Evolutionary conservation across 1,139 yeast genomes (phyloP).

Genomic region (Scheffersomyces insectosa): DNA sequence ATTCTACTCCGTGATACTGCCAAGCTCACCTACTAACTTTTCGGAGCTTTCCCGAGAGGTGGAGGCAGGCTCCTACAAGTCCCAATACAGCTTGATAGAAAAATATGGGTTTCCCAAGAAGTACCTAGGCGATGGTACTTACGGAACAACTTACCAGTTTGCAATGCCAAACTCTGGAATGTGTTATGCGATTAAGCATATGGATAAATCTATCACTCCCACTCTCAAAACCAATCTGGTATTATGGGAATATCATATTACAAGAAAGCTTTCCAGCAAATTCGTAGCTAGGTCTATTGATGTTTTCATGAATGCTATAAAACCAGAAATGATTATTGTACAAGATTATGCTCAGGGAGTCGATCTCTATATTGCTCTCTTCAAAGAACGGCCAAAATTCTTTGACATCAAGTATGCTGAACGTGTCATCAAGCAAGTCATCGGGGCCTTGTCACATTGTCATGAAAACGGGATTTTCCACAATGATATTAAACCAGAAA

Average conservation of each 20-base stretch:
- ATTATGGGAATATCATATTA: slow-evolving; percentile 5
- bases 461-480: slow-evolving; percentile 15
- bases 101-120: slow-evolving; percentile 10
- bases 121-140: slow-evolving; percentile 20
- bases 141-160: slow-evolving; percentile 12
- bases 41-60: no score
- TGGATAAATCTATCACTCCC: background rate
- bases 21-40: no score
- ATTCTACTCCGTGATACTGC: background rate
- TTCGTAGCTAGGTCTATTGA: slow-evolving; percentile 8
- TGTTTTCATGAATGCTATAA: slow-evolving; percentile 3
- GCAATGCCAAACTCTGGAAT: background rate
- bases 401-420: background rate
- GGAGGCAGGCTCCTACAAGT: background rate
- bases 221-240: background rate
- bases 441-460: slow-evolving; percentile 17
- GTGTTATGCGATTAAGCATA: slow-evolving; percentile 4
- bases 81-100: background rate
- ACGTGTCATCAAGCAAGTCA: slow-evolving; percentile 16
- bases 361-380: slow-evolving; percentile 7
- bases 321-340: slow-evolving; percentile 3
- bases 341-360: slow-evolving; percentile 10
- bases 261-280: slow-evolving; percentile 2
- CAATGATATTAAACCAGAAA: slow-evolving; percentile 13
- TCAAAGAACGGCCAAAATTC: background rate